Conservation (phyloP, 768 basidiomycete genomes). For the Mycena metata region DNA sequence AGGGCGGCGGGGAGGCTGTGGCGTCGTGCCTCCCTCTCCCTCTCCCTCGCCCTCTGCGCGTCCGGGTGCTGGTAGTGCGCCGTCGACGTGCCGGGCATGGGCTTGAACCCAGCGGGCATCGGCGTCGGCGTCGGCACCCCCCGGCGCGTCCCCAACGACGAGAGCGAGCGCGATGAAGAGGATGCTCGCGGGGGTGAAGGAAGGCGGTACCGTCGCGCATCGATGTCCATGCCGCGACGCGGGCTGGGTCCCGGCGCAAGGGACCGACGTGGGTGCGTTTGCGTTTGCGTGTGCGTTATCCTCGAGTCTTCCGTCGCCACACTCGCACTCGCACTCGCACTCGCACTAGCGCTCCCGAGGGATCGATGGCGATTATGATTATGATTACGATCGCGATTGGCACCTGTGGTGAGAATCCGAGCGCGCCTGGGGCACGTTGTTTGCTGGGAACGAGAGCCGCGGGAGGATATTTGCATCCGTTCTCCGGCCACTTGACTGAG, state of each 20-base stretch:
- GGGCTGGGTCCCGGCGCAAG: slow-evolving; percentile 29
- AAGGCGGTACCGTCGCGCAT: slow-evolving; percentile 12
- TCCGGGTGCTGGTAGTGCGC: neutral
- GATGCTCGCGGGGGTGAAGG: slow-evolving; percentile 11
- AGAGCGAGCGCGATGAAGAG: neutral
- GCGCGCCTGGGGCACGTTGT: neutral
- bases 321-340: too few species aligned
- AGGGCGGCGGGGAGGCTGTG: slow-evolving; percentile 30
- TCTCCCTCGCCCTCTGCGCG: neutral
- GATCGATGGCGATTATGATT: slow-evolving; percentile 21
- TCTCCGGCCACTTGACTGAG: too few species aligned
- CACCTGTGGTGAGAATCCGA: neutral
- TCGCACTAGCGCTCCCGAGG: neutral
- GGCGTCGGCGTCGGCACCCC: too few species aligned
- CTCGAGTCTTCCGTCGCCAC: too few species aligned
- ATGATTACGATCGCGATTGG: slow-evolving; percentile 2
- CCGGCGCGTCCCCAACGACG: neutral
- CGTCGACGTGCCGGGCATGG: too few species aligned
- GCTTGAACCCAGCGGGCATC: neutral
- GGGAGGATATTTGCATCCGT: neutral
- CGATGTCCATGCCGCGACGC: neutral
- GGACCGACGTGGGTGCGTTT: slow-evolving; percentile 24
- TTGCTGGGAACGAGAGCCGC: slow-evolving; percentile 1
- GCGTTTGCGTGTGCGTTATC: too few species aligned
- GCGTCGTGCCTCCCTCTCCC: slow-evolving; percentile 7